A percentile compares a stretch with the other conserved stretches of the same genome.
These are phyloP conservation scores for Colletotrichum plurivorum DNA, from an alignment of 2,329 filamentous ascomycete species.

Conservation along the genomic window DNA sequence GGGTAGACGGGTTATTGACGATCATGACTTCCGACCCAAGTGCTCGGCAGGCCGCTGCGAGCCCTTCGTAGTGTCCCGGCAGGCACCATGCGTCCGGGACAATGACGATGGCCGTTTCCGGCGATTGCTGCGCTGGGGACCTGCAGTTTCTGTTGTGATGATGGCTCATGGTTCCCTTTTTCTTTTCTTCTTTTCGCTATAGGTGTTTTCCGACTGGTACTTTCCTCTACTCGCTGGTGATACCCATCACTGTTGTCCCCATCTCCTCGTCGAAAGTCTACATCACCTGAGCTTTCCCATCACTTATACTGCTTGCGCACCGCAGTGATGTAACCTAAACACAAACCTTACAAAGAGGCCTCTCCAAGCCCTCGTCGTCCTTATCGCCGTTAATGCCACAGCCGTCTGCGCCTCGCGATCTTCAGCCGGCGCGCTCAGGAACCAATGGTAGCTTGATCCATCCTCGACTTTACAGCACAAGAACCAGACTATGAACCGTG, in stretches of 20 bases:
- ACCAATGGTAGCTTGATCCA: neutral
- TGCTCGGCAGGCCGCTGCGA: neutral
- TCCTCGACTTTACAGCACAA: neutral
- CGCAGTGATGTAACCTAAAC: neutral
- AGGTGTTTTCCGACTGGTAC: no score
- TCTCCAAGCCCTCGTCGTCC: neutral
- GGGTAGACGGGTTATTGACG: slow-evolving; percentile 11
- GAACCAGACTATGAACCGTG: neutral
- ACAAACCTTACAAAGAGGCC: neutral
- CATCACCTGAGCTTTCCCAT: neutral
- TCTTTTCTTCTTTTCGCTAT: neutral
- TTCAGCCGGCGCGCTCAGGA: neutral
- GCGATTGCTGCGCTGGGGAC: no score
- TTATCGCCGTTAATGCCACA: neutral
- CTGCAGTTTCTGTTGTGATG: neutral
- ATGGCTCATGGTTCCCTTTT: neutral
- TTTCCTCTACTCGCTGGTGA: no score
- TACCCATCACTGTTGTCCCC: neutral
- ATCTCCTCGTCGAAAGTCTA: neutral
- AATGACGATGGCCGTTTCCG: slow-evolving; percentile 14
- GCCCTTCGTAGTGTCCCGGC: slow-evolving; percentile 10
- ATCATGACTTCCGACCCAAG: slow-evolving; percentile 15
- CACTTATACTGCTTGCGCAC: neutral
- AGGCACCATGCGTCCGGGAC: slow-evolving; percentile 14
- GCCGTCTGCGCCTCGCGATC: neutral